phyloP scores from a whole-genome alignment of 192 early-diverging fungal species.

The Diversispora eburnea region DNA sequence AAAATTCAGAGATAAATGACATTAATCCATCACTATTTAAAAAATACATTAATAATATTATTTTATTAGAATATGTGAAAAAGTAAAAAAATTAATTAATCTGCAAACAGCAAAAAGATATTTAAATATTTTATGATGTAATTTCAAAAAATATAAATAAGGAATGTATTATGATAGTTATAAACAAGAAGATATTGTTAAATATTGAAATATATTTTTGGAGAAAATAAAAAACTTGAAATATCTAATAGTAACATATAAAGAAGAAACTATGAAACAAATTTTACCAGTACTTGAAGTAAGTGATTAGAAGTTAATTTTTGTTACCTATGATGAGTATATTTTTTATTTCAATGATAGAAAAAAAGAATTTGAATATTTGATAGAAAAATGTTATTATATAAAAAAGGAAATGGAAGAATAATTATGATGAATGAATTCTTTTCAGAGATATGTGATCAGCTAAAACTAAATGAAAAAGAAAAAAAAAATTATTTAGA shows the following conservation, averaged over 20 bases:
- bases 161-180: background rate
- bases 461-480: background rate
- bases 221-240: background rate
- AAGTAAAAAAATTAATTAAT: too few relatives aligned
- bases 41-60: too few relatives aligned
- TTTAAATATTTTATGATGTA: too few relatives aligned
- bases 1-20: too few relatives aligned
- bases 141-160: background rate
- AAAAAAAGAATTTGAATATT: too few relatives aligned
- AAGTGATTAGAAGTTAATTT: background rate
- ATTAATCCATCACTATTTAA: too few relatives aligned
- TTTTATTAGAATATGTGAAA: too few relatives aligned
- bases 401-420: conserved; percentile 1
- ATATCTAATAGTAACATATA: background rate
- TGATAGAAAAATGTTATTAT: background rate
- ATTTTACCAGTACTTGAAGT: background rate
- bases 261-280: background rate
- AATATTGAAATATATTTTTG: background rate
- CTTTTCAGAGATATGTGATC: background rate
- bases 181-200: background rate
- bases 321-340: background rate
- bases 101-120: too few relatives aligned
- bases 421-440: conserved; percentile 9
- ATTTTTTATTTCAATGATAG: conserved; percentile 4
- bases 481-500: background rate